Base-by-base conservation (phyloP, 495 filamentous ascomycete species). In the Pyronema domesticum region DNA sequence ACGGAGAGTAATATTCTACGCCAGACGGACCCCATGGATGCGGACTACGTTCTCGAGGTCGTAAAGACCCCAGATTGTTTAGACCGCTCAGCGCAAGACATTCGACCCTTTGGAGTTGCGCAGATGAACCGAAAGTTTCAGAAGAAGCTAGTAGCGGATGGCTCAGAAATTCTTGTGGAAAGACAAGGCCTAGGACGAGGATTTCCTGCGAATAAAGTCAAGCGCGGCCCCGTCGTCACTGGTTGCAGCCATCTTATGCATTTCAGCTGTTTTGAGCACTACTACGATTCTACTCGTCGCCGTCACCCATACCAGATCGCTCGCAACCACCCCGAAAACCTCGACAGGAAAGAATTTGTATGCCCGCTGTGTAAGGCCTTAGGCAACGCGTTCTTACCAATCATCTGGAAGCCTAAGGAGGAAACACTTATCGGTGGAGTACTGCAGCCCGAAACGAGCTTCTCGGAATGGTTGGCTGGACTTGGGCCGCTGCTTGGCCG, bases 201-300 rank as follows among this genome's bases (percentile, higher is more conserved):
- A 1, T 96, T 94, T 61, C 81, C 86, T 3, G 68, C 79, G 8
- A 71, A 72, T 19, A 75, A 80, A 39, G 79, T 76, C 7, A 72
- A 73, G 39, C 73, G 75, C n/a, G 93, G 88, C 0, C 85, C 89
- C 3, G 84, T 96, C 6, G 79, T 88, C 7, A 86, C 85, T 40
- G 85, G 89, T 33, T 99, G 91, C 68, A 89, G 88, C 6, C 91
- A 99, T 67, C 89, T 96, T 58, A 99, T 99, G 91, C 91, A 99
- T 65, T 99, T 85, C 63, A 78, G 77, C 35, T 99, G 91, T 68
- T 99, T 96, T 62, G 89, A 95, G 58, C 76, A 80, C 34, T 96
- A 95, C 68, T 82, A 82, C 62, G 75, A 80, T 14, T 83, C 89
- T 0, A 91, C 86, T 0, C 72, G 79, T 47, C 77, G 86, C 49